Conservation (phyloP, 2,329 filamentous ascomycete species). For the Beauveria sp. region DNA sequence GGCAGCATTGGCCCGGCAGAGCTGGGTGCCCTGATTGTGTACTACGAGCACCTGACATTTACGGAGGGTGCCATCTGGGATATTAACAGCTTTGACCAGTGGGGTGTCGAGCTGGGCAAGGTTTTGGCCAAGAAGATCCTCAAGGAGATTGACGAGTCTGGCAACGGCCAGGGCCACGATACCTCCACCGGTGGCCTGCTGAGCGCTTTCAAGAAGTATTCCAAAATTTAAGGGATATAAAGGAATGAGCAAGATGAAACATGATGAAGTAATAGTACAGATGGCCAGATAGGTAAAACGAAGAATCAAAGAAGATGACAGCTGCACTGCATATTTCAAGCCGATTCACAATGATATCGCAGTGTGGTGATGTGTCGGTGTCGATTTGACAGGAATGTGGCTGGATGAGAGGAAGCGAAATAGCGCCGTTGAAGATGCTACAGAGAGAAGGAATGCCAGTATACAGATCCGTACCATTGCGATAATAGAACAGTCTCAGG, state of each 20-base stretch:
- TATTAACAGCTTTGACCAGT: slow-evolving; percentile 99
- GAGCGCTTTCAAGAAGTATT: slow-evolving; percentile 79
- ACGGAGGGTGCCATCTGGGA: slow-evolving; percentile 98
- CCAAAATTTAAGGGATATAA: slow-evolving; percentile 34
- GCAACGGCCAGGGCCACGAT: slow-evolving; percentile 68
- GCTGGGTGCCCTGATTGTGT: slow-evolving; percentile 90
- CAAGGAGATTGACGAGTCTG: slow-evolving; percentile 73
- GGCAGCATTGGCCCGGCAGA: slow-evolving; percentile 91
- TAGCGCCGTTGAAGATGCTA: not conserved
- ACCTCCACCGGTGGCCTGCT: slow-evolving; percentile 82
- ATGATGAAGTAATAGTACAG: not conserved
- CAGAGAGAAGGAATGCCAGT: not conserved
- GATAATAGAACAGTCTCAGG: not conserved
- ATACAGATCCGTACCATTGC: not conserved
- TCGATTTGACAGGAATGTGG: slow-evolving; percentile 1
- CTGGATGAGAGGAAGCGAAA: not conserved
- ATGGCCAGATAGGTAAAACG: not conserved
- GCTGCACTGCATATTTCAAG: not conserved
- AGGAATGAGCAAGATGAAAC: not conserved
- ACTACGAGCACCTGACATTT: slow-evolving; percentile 98
- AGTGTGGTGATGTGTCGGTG: not conserved
- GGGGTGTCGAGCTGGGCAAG: slow-evolving; percentile 98
- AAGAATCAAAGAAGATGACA: not conserved
- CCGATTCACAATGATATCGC: not conserved
- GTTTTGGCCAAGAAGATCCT: slow-evolving; percentile 88